Base-by-base conservation (phyloP, 2,329 filamentous ascomycete genomes). In the Beauveria asiatica region DNA sequence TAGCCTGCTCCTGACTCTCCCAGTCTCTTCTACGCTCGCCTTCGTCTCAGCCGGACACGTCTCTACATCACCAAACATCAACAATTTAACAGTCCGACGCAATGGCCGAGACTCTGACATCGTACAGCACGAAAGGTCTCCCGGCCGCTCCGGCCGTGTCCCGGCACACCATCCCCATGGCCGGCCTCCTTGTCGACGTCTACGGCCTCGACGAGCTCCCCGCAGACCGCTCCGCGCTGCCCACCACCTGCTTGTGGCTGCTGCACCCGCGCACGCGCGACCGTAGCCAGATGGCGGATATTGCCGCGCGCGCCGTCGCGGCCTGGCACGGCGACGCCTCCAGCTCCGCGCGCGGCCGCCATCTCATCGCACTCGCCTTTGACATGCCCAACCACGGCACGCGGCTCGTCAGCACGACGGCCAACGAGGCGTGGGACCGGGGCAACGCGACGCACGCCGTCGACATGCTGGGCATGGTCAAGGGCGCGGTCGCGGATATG, bases 301-400 rank as follows among this genome's bases (percentile, higher is more conserved):
- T 94, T 58, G 92, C 91, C 3, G 76, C 80, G n/a, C 81, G 83
- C 6, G 78, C 84, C 13, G 80, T 97, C 54, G 73, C 77, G n/a
- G 81, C 84, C 9, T 95, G 87, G 84, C 86, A 89, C 67, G 68
- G 73, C 69, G 64, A 71, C 69, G 53, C 61, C 6, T 66, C 67
- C 60, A 65, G 72, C 16, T 69, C 64, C 56, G 54, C 64, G 67
- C 33, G 70, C 62, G 58, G 33, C 33, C 69, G 73, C 75, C 89
- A 88, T 0, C 74, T 97, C 45, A 86, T 97, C 54, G 92, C 90
- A 2, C 83, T 92, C 13, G 83, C 88, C 2, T 96, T 96, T 72
- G 94, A 97, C 74, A 92, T 96, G 77, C 83, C 93, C 50, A 97
- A 97, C 72, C 94, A 97, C 74, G 94, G 94, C 27, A 81, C 83